phyloP scores from a whole-genome alignment of 495 filamentous ascomycete species.

The Penicillium coffeae region DNA sequence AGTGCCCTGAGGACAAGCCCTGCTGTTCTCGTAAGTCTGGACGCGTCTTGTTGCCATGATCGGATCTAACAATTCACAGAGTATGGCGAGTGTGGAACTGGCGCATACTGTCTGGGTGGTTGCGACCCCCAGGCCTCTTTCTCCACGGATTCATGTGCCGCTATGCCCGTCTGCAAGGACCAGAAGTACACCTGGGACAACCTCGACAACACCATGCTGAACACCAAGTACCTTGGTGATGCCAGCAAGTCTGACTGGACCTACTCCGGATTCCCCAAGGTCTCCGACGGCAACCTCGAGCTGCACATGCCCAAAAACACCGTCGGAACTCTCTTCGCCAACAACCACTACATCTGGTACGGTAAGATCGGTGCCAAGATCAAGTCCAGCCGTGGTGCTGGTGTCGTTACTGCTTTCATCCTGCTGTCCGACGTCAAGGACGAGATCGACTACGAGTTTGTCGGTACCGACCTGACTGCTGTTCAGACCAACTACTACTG shows the following conservation, averaged over 20 bases:
- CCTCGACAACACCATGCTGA: slow-evolving; percentile 62
- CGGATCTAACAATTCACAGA: slow-evolving; percentile 46
- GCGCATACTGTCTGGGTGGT: slow-evolving; percentile 93
- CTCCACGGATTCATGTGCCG: slow-evolving; percentile 79
- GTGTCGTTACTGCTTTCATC: slow-evolving; percentile 96
- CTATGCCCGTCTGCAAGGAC: slow-evolving; percentile 74
- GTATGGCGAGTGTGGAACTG: slow-evolving; percentile 90
- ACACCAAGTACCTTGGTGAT: slow-evolving; percentile 83
- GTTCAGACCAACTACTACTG: slow-evolving; percentile 96
- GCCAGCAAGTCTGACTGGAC: slow-evolving; percentile 79
- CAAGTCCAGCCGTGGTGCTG: slow-evolving; percentile 78
- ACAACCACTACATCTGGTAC: slow-evolving; percentile 94
- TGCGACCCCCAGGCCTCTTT: slow-evolving; percentile 84
- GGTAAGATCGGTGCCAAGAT: slow-evolving; percentile 82
- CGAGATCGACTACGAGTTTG: slow-evolving; percentile 95
- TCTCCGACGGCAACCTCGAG: slow-evolving; percentile 58
- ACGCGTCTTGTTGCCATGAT: background rate
- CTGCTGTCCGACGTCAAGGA: slow-evolving; percentile 92
- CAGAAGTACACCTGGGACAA: slow-evolving; percentile 63
- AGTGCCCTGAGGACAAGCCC: slow-evolving; percentile 71
- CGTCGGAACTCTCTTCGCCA: slow-evolving; percentile 80
- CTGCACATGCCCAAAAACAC: slow-evolving; percentile 85
- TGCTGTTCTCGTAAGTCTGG: slow-evolving; percentile 96
- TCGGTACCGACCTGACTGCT: slow-evolving; percentile 71
- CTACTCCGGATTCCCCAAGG: slow-evolving; percentile 67